phyloP scores from a whole-genome alignment of 2,329 filamentous ascomycete species.

The Verticillium longisporum region DNA sequence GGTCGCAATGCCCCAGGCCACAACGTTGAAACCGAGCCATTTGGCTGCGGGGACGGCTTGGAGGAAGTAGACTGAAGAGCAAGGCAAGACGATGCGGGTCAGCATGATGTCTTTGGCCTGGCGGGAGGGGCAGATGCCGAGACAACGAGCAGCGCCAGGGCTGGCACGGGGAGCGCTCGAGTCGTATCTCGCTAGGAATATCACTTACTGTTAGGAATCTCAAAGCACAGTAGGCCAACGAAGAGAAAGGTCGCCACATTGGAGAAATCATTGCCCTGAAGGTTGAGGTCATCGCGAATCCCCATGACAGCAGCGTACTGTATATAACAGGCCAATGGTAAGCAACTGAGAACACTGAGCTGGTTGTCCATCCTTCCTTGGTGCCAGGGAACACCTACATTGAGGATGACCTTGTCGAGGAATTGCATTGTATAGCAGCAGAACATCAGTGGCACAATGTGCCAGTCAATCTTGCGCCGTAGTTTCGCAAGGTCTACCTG shows the following conservation, averaged over 20 bases:
- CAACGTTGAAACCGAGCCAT: conserved; percentile 52
- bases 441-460: conserved; percentile 56
- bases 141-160: neutral
- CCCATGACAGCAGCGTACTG: conserved; percentile 64
- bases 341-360: neutral
- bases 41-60: conserved; percentile 55
- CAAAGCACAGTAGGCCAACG: conserved; percentile 52
- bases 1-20: conserved; percentile 51
- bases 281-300: conserved; percentile 43
- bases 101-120: neutral
- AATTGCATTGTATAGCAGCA: conserved; percentile 56
- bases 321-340: neutral
- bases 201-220: conserved; percentile 49
- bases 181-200: neutral
- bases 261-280: conserved; percentile 54
- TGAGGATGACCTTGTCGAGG: conserved; percentile 57
- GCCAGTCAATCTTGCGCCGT: conserved; percentile 50
- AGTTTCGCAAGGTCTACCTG: conserved; percentile 36
- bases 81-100: neutral
- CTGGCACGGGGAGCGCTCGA: neutral
- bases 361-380: neutral
- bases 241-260: conserved; percentile 57
- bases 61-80: conserved; percentile 42
- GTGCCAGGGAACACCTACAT: conserved; percentile 32
- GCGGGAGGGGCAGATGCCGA: neutral